Evolutionary conservation across 2,329 filamentous ascomycete species (phyloP), one percentile per base, ranked within the genome.

Genomic region (Dactylellina sp.): DNA sequence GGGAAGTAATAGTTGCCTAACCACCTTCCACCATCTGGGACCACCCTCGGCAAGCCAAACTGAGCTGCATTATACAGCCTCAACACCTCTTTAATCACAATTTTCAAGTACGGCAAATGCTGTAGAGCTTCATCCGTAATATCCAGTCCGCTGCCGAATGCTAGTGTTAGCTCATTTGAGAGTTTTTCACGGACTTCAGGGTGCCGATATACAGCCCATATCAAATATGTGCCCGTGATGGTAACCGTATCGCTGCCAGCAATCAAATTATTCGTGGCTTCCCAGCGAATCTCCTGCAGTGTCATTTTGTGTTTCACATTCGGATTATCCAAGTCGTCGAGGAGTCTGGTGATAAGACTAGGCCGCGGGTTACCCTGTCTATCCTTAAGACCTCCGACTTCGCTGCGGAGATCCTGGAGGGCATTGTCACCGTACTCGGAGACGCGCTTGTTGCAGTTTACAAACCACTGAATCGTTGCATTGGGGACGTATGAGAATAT

Each of bases 1-100:
- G 66, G 50, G 7, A 71, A 11, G 16, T 32, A 71, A 55, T 64
- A 71, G 7, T 22, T 12, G 14, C 66, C 59, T 9, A 71, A n/a
- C 39, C 28, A 25, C 7, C 59, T 62, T 3, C 66, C 66, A 1
- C 66, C 59, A 20, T 32, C 22, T 9, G 66, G 66, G 0, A 71
- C 66, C 0, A 18, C 22, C 28, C 66, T 39, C 2, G 66, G 66
- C 7, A 64, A 39, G 1, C 66, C 59, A 12, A 71, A 25, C 42
- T 59, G 50, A 11, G 42, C 59, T 4, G 40, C 50, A n/a, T 22
- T 20, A 40, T 71, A 71, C 11, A 71, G 24, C 25, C 66, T 71
- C 24, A 71, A 40, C 3, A 35, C 32, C 22, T 71, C 66, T 11
- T 53, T 71, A 0, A 71, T 44, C 5, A 64, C 59, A 6, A 2